Evolutionary conservation across 768 basidiomycete genomes (phyloP).

Genomic region (Lentinula edodes): DNA sequence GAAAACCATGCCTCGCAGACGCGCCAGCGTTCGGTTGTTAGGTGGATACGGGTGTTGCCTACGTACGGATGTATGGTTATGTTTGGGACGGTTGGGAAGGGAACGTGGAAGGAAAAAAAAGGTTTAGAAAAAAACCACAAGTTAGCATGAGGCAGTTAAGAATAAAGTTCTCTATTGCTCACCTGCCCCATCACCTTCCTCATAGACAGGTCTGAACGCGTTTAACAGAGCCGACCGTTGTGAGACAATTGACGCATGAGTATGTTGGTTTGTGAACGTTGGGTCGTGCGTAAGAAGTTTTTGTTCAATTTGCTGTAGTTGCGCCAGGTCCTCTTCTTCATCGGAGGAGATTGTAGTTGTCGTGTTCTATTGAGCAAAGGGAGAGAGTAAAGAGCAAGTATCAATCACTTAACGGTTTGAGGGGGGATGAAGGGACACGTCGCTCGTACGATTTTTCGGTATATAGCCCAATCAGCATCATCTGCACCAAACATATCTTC

Average conservation of each 20-base stretch:
- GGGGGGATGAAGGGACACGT: too few relatives aligned
- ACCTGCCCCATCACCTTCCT: conserved; percentile 71
- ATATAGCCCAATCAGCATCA: conserved; percentile 96
- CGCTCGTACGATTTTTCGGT: conserved; percentile 83
- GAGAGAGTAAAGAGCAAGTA: not conserved
- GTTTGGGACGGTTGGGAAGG: not conserved
- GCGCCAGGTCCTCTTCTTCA: conserved; percentile 83
- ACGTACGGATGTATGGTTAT: not conserved
- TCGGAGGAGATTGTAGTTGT: conserved; percentile 64
- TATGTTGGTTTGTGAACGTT: conserved; percentile 74
- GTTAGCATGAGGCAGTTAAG: too few relatives aligned
- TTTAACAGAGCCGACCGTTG: conserved; percentile 82
- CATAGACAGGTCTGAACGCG: conserved; percentile 77
- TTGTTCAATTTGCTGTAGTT: conserved; percentile 69
- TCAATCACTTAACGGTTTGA: not conserved
- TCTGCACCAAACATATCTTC: conserved; percentile 94
- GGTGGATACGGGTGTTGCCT: conserved; percentile 75
- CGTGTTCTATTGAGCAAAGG: conserved; percentile 45
- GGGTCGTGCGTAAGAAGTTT: conserved; percentile 83
- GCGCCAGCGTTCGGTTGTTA: conserved; percentile 86
- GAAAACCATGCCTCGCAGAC: conserved; percentile 92
- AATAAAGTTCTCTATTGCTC: not conserved
- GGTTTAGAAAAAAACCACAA: not conserved
- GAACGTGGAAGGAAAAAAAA: not conserved
- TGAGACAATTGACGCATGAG: conserved; percentile 70